Conservation (phyloP, 768 basidiomycete genomes). For the Lactifluus rugatus region DNA sequence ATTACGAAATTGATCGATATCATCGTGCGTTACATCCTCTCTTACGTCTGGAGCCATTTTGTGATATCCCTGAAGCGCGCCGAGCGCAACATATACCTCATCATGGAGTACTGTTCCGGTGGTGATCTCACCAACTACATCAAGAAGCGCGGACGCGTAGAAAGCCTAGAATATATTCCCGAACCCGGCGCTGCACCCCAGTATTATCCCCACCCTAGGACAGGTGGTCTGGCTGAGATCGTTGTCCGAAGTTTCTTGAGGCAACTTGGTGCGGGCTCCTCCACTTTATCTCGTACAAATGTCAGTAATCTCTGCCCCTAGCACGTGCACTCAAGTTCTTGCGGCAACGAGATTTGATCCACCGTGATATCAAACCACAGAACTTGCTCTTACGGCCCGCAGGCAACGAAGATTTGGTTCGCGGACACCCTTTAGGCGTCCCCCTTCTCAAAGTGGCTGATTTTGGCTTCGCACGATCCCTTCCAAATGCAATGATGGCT, state of each 20-base stretch:
- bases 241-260: constrained; percentile 88
- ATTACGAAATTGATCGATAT: constrained; percentile 91
- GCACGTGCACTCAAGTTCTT: constrained; percentile 92
- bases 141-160: constrained; percentile 92
- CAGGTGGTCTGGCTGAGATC: constrained; percentile 83
- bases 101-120: constrained; percentile 96
- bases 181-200: constrained; percentile 56
- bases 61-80: constrained; percentile 36
- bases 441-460: constrained; percentile 96
- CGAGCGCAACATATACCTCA: constrained; percentile 77
- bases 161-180: constrained; percentile 76
- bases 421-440: constrained; percentile 85
- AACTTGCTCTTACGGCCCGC: constrained; percentile 87
- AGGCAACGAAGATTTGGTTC: constrained; percentile 63
- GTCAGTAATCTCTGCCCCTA: constrained; percentile 24
- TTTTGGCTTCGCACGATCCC: constrained; percentile 91
- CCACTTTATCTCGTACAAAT: not conserved
- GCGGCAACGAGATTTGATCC: constrained; percentile 80
- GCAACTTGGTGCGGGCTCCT: constrained; percentile 58
- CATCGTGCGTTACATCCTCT: constrained; percentile 44
- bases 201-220: constrained; percentile 86
- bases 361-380: constrained; percentile 98
- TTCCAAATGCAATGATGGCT: constrained; percentile 90
- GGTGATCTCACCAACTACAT: constrained; percentile 96
- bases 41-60: not conserved